Conservation (phyloP, 768 basidiomycete genomes). For the Saitozyma sp. region DNA sequence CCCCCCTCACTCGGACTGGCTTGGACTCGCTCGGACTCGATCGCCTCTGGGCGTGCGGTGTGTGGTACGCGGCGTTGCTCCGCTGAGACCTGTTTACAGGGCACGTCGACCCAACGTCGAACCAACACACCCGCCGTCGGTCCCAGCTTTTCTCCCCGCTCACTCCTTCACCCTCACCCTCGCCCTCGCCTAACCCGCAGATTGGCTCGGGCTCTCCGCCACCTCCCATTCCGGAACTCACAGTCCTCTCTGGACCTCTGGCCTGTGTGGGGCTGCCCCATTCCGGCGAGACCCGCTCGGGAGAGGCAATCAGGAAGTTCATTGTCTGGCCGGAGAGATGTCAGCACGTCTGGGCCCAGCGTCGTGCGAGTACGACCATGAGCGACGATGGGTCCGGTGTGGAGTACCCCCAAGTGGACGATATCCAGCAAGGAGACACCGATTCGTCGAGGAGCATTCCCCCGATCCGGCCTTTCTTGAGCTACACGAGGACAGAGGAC, state of each 20-base stretch:
- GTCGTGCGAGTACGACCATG: neutral
- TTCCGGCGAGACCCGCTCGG: slow-evolving; percentile 7
- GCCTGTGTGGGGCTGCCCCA: slow-evolving; percentile 30
- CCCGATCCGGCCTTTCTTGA: slow-evolving; percentile 29
- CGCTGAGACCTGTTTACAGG: slow-evolving; percentile 11
- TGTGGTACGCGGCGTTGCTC: neutral
- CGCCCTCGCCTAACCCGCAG: slow-evolving; percentile 8
- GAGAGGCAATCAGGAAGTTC: slow-evolving; percentile 24
- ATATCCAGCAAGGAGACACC: too few relatives aligned
- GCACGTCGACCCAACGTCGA: slow-evolving; percentile 23
- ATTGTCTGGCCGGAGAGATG: slow-evolving; percentile 33
- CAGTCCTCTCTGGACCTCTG: slow-evolving; percentile 29
- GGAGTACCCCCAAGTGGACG: neutral
- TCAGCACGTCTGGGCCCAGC: neutral
- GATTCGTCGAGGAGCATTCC: too few relatives aligned
- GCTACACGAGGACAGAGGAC: slow-evolving; percentile 38
- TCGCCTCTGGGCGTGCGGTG: neutral
- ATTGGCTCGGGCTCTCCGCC: slow-evolving; percentile 9
- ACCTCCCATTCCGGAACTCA: slow-evolving; percentile 28
- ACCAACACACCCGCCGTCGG: slow-evolving; percentile 16
- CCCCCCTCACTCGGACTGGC: too few relatives aligned
- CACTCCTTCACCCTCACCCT: neutral
- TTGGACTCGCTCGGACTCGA: too few relatives aligned
- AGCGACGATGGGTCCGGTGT: neutral
- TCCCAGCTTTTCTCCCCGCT: slow-evolving; percentile 23